Evolutionary conservation across 2,329 filamentous ascomycete genomes (phyloP).

Genomic region (Nemania sp.): DNA sequence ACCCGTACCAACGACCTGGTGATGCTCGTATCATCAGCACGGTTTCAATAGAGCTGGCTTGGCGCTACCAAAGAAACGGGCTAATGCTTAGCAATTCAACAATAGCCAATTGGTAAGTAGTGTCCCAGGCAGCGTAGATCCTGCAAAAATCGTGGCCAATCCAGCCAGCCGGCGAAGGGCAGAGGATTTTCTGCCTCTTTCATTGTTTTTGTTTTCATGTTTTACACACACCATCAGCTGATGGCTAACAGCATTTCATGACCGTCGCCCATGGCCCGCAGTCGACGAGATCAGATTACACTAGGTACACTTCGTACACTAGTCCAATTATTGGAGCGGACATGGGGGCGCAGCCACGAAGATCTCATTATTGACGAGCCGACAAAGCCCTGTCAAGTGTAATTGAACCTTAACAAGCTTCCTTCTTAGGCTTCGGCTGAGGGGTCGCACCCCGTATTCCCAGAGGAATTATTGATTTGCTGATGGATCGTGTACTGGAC

Average conservation of each 20-base stretch:
- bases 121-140: slow-evolving; percentile 12
- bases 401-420: slow-evolving; percentile 10
- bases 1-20: slow-evolving; percentile 17
- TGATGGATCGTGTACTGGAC: background rate
- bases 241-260: slow-evolving; percentile 13
- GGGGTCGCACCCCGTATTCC: background rate
- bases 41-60: slow-evolving; percentile 18
- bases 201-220: no score
- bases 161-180: background rate
- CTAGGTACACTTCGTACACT: no score
- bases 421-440: slow-evolving; percentile 13
- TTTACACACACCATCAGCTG: slow-evolving; percentile 18
- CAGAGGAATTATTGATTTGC: slow-evolving; percentile 1
- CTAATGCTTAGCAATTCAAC: slow-evolving; percentile 7
- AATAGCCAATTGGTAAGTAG: no score
- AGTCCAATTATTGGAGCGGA: slow-evolving; percentile 22
- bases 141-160: slow-evolving; percentile 7
- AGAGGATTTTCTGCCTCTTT: slow-evolving; percentile 1
- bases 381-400: slow-evolving; percentile 1
- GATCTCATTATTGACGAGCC: slow-evolving; percentile 19
- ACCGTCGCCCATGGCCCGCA: slow-evolving; percentile 2
- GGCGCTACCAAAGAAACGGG: slow-evolving; percentile 6
- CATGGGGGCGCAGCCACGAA: slow-evolving; percentile 24
- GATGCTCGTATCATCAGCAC: slow-evolving; percentile 14
- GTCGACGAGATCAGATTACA: background rate